Percentiles rank a stretch among this genome's conserved stretches.
These are phyloP conservation scores for Clavispora phyllophila DNA, from an alignment of 805 yeast species.

Conservation along the genomic window DNA sequence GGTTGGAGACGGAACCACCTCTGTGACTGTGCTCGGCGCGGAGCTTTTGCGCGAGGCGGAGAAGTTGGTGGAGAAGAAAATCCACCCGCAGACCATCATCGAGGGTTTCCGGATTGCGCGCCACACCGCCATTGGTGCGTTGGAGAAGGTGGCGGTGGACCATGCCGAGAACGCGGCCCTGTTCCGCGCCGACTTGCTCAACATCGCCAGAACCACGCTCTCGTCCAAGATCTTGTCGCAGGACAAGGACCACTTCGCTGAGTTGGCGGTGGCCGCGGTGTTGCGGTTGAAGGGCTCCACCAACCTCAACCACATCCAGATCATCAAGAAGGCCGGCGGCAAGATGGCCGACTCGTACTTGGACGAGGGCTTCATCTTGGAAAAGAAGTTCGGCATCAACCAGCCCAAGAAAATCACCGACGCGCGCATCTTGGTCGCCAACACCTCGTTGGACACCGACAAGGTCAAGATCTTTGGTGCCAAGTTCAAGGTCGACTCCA, in stretches of 20 bases:
- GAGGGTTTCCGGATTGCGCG: slow-evolving; percentile 92
- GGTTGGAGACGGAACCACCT: slow-evolving; percentile 98
- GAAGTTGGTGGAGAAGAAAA: slow-evolving; percentile 81
- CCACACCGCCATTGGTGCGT: slow-evolving; percentile 75
- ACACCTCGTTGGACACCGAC: slow-evolving; percentile 95
- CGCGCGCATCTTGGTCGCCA: slow-evolving; percentile 86
- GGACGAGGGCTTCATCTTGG: slow-evolving; percentile 92
- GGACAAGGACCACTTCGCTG: slow-evolving; percentile 85
- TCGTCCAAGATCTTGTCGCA: slow-evolving; percentile 93
- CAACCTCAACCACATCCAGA: slow-evolving; percentile 86
- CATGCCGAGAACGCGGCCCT: slow-evolving; percentile 51
- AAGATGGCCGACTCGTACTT: slow-evolving; percentile 84
- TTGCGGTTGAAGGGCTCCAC: slow-evolving; percentile 82
- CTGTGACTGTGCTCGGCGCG: slow-evolving; percentile 87
- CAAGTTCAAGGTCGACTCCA: slow-evolving; percentile 92
- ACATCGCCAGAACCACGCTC: slow-evolving; percentile 89
- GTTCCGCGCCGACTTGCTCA: slow-evolving; percentile 72
- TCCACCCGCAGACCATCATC: slow-evolving; percentile 96
- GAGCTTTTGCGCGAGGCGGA: slow-evolving; percentile 94
- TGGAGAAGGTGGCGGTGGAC: slow-evolving; percentile 73
- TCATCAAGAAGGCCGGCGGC: slow-evolving; percentile 92
- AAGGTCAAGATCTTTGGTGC: slow-evolving; percentile 98
- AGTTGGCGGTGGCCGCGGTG: slow-evolving; percentile 91
- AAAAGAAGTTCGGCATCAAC: slow-evolving; percentile 88
- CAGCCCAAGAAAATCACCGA: slow-evolving; percentile 84